A percentile compares a stretch with the other conserved stretches of the same genome.
These are phyloP conservation scores for Trichopus zeylanicus DNA, from an alignment of 116 monocot genomes.

Conservation along the genomic window DNA sequence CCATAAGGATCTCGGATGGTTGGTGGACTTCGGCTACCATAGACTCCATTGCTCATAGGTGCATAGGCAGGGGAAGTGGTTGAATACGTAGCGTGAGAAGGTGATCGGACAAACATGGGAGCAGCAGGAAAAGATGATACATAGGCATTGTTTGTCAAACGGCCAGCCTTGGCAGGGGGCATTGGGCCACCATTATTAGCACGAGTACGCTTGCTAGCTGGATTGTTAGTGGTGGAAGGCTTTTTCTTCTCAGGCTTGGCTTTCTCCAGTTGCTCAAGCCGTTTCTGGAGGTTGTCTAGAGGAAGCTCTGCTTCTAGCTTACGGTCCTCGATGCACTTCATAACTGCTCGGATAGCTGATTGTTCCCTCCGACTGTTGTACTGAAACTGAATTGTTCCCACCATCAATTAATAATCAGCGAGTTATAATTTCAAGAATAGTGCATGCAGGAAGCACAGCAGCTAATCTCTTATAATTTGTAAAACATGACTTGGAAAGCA, in stretches of 20 bases:
- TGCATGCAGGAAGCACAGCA: too few species aligned
- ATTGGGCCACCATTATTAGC: slow-evolving; percentile 64
- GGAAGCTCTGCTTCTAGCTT: slow-evolving; percentile 76
- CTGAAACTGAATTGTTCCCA: slow-evolving; percentile 14
- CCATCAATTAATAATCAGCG: background rate
- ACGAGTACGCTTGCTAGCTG: slow-evolving; percentile 83
- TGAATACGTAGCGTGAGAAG: slow-evolving; percentile 42
- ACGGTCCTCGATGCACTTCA: slow-evolving; percentile 89
- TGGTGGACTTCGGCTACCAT: slow-evolving; percentile 67
- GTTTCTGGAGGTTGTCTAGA: slow-evolving; percentile 46
- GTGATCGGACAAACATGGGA: slow-evolving; percentile 47
- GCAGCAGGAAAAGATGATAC: slow-evolving; percentile 59
- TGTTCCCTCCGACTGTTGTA: slow-evolving; percentile 64
- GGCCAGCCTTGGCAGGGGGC: slow-evolving; percentile 94
- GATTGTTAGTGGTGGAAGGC: slow-evolving; percentile 18
- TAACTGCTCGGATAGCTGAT: slow-evolving; percentile 59
- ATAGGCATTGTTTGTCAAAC: slow-evolving; percentile 66
- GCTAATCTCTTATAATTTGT: too few species aligned
- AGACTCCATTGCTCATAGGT: slow-evolving; percentile 37
- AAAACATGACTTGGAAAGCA: background rate
- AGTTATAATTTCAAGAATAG: too few species aligned
- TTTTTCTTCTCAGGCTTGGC: slow-evolving; percentile 67
- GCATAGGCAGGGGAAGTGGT: slow-evolving; percentile 36
- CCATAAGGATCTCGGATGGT: slow-evolving; percentile 44
- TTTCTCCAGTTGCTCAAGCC: slow-evolving; percentile 75